Evolutionary conservation across 192 early-diverging fungal species (phyloP).

Genomic region (Ambispora gerdemannii): DNA sequence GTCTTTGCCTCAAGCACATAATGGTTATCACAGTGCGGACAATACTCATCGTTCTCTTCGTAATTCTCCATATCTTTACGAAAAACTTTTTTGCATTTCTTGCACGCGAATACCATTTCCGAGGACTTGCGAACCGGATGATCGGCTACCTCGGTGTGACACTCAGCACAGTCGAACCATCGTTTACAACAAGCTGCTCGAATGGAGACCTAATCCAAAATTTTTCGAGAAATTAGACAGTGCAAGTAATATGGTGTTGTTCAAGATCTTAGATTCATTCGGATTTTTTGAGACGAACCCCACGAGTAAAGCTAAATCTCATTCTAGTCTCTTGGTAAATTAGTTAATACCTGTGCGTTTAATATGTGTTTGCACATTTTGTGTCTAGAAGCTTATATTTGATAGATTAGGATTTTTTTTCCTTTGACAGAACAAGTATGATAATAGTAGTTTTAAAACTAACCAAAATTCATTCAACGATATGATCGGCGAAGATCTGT

Average conservation of each 20-base stretch:
- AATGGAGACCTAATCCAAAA: conserved; percentile 68
- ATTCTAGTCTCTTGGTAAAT: neutral
- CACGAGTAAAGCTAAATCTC: no score
- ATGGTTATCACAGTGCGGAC: conserved; percentile 98
- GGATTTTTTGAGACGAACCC: no score
- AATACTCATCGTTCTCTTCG: conserved; percentile 95
- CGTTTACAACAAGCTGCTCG: conserved; percentile 89
- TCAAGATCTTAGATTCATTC: no score
- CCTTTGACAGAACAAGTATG: no score
- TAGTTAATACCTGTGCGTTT: conserved; percentile 88
- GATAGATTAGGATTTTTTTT: no score
- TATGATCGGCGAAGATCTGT: no score
- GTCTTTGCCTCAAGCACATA: conserved; percentile 92
- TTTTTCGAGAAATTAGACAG: no score
- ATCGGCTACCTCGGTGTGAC: conserved; percentile 77
- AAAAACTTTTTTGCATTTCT: conserved; percentile 98
- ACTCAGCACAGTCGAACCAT: conserved; percentile 98
- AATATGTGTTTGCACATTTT: conserved; percentile 95
- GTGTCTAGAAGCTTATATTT: no score
- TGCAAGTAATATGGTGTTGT: no score
- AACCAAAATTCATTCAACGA: no score
- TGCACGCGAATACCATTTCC: conserved; percentile 96
- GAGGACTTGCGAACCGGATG: conserved; percentile 74
- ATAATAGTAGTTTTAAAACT: no score
- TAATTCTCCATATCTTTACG: conserved; percentile 86